phyloP scores from a whole-genome alignment of 2,329 filamentous ascomycete species.

The Passalora sequoiae region DNA sequence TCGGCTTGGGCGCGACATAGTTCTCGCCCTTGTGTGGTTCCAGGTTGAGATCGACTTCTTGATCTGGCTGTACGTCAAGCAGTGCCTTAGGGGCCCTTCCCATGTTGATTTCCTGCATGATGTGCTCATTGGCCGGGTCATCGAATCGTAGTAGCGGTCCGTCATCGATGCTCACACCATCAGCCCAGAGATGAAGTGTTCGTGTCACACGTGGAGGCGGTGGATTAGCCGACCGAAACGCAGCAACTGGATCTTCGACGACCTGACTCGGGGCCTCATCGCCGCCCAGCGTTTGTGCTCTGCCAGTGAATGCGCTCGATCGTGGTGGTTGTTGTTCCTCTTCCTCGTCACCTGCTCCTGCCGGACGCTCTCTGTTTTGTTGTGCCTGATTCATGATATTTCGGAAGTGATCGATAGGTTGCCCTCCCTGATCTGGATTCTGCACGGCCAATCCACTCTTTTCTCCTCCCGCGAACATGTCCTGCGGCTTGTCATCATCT shows the following conservation, averaged over 20 bases:
- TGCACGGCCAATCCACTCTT: constrained; percentile 71
- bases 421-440: constrained; percentile 50
- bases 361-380: constrained; percentile 53
- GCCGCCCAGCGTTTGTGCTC: constrained; percentile 71
- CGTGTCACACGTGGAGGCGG: constrained; percentile 53
- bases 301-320: constrained; percentile 55
- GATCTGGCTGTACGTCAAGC: constrained; percentile 68
- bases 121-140: constrained; percentile 67
- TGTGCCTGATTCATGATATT: constrained; percentile 47
- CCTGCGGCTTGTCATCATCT: constrained; percentile 56
- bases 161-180: constrained; percentile 82
- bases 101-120: constrained; percentile 68
- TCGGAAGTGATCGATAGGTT: constrained; percentile 43
- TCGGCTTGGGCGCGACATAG: constrained; percentile 66
- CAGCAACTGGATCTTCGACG: constrained; percentile 56
- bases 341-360: constrained; percentile 48
- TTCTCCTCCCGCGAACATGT: constrained; percentile 78
- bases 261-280: constrained; percentile 66
- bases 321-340: constrained; percentile 33
- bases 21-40: constrained; percentile 68
- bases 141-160: constrained; percentile 73
- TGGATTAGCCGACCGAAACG: constrained; percentile 35
- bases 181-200: constrained; percentile 71
- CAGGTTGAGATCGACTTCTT: constrained; percentile 74
- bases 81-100: constrained; percentile 72